phyloP scores from a whole-genome alignment of 139 green algal genomes.

The Chlamydomonas sp. region DNA sequence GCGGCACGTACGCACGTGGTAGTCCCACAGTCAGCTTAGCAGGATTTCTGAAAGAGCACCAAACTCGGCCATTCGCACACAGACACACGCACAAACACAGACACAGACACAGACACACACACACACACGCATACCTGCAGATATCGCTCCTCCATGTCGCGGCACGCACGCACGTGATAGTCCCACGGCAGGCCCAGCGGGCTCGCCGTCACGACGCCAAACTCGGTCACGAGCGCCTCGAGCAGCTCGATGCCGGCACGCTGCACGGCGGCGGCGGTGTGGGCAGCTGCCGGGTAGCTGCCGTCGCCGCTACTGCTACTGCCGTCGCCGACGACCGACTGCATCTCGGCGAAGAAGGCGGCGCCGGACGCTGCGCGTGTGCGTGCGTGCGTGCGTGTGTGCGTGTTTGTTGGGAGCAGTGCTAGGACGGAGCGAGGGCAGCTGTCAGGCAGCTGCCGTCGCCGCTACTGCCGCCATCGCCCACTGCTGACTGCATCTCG shows the following conservation, averaged over 20 bases:
- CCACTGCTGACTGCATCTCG: not conserved
- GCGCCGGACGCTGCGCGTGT: not conserved
- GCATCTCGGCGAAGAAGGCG: no score
- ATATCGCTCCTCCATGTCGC: not conserved
- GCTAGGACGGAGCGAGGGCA: no score
- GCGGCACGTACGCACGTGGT: constrained; percentile 48
- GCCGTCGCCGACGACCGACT: no score
- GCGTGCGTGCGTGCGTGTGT: not conserved
- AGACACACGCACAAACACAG: no score
- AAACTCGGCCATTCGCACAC: constrained; percentile 84
- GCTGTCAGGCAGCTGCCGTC: no score
- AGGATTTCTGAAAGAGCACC: constrained; percentile 45
- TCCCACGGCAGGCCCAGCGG: constrained; percentile 70
- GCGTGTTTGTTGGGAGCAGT: not conserved
- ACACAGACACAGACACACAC: not conserved
- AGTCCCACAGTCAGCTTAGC: constrained; percentile 70
- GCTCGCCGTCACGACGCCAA: constrained; percentile 55
- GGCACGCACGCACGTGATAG: constrained; percentile 51
- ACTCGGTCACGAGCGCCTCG: constrained; percentile 68
- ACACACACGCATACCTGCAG: constrained; percentile 36
- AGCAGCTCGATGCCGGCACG: constrained; percentile 37
- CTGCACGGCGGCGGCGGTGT: constrained; percentile 4
- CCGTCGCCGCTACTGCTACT: not conserved
- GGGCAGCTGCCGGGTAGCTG: no score
- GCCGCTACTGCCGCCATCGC: not conserved